Evolutionary conservation across 306 rosid species (phyloP).

Genomic region (Cajanus cajan): DNA sequence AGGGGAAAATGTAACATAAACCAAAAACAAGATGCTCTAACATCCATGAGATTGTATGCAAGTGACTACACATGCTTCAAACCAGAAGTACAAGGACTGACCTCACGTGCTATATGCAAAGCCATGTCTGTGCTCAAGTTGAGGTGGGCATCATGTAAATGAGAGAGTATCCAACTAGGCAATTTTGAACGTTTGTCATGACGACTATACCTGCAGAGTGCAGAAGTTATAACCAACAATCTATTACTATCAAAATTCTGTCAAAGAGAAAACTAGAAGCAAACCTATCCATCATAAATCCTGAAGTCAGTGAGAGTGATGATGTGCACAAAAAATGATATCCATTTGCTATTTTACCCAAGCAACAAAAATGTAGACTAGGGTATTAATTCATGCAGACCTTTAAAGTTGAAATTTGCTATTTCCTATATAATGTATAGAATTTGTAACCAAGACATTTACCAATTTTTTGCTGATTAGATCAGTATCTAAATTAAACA

Average conservation of each 20-base stretch:
- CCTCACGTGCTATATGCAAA: slow-evolving; percentile 90
- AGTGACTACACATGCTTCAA: slow-evolving; percentile 2
- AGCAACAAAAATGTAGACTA: neutral
- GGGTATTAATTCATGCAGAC: neutral
- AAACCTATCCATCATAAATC: slow-evolving; percentile 5
- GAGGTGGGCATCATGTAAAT: slow-evolving; percentile 89
- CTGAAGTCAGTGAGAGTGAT: neutral
- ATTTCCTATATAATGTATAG: neutral
- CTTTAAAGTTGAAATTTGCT: neutral
- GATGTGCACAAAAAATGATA: neutral
- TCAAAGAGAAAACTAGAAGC: neutral
- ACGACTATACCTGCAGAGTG: slow-evolving; percentile 83
- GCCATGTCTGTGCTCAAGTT: slow-evolving; percentile 99
- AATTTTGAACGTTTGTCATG: slow-evolving; percentile 95
- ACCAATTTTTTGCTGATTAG: neutral
- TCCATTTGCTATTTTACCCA: neutral
- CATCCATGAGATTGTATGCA: slow-evolving; percentile 3
- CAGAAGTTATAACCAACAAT: slow-evolving; percentile 22
- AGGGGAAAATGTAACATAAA: neutral
- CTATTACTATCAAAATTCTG: neutral
- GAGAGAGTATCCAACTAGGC: slow-evolving; percentile 95
- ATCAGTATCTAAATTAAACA: neutral
- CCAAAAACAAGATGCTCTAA: neutral
- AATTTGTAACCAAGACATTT: slow-evolving; percentile 7
- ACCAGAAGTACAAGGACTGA: slow-evolving; percentile 29